phyloP scores from a whole-genome alignment of 805 yeast species.

The Saccharomycopsis malanga region DNA sequence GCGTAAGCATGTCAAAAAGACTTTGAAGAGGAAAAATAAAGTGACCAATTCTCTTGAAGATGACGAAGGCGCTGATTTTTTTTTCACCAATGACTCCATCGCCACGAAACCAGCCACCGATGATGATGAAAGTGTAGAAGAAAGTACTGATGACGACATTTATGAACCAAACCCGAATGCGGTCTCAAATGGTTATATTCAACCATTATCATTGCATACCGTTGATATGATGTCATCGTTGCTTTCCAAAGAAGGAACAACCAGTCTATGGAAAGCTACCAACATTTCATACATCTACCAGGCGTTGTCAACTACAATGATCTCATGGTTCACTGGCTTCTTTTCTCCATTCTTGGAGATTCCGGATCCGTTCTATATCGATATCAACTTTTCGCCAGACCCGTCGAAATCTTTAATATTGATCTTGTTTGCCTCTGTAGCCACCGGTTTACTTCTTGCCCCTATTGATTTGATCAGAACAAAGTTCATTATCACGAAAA shows the following conservation, averaged over 20 bases:
- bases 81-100: conserved; percentile 24
- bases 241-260: conserved; percentile 62
- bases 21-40: neutral
- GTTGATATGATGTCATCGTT: conserved; percentile 58
- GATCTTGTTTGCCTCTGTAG: conserved; percentile 61
- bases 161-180: neutral
- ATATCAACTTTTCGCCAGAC: conserved; percentile 71
- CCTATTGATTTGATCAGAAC: conserved; percentile 81
- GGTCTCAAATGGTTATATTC: conserved; percentile 31
- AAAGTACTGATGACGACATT: neutral
- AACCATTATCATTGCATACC: conserved; percentile 55
- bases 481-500: conserved; percentile 63
- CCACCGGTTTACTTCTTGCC: conserved; percentile 64
- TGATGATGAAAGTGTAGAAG: conserved; percentile 12
- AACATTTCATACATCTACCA: conserved; percentile 75
- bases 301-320: conserved; percentile 67
- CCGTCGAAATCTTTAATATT: conserved; percentile 62
- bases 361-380: conserved; percentile 86
- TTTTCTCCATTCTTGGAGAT: conserved; percentile 71
- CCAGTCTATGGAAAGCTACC: conserved; percentile 65
- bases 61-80: conserved; percentile 25
- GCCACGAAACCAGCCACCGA: conserved; percentile 1
- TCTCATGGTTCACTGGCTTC: conserved; percentile 89
- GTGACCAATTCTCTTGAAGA: conserved; percentile 1
- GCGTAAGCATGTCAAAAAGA: neutral